phyloP scores from a whole-genome alignment of 768 basidiomycete genomes.

The Termitomyces sp. region DNA sequence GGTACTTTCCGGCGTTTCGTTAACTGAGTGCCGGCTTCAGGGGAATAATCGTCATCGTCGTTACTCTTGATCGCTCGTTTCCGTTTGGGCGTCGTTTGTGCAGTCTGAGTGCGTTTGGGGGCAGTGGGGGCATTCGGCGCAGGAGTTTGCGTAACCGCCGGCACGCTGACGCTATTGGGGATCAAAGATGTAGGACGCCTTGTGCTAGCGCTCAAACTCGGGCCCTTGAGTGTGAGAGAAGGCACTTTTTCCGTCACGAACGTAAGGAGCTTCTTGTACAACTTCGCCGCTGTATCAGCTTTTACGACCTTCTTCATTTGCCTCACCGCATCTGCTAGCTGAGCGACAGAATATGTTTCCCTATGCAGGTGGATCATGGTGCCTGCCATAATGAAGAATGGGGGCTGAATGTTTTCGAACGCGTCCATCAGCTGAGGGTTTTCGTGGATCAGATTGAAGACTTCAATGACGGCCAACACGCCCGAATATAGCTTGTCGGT shows the following conservation, averaged over 20 bases:
- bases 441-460: slow-evolving; percentile 7
- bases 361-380: slow-evolving; percentile 39
- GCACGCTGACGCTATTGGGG: not conserved
- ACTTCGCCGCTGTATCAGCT: slow-evolving; percentile 4
- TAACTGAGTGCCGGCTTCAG: not conserved
- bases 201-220: not conserved
- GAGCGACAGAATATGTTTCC: slow-evolving; percentile 30
- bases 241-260: slow-evolving; percentile 12
- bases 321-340: slow-evolving; percentile 42
- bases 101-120: not conserved
- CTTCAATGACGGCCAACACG: slow-evolving; percentile 16
- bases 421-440: slow-evolving; percentile 12
- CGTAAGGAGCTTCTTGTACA: slow-evolving; percentile 10
- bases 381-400: slow-evolving; percentile 45
- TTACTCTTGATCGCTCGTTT: not conserved
- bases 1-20: not conserved
- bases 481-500: not conserved
- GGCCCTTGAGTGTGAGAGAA: slow-evolving; percentile 3
- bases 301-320: slow-evolving; percentile 25
- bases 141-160: not conserved
- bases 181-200: not conserved
- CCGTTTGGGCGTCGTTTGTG: slow-evolving; percentile 5
- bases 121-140: too few species aligned
- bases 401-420: slow-evolving; percentile 32
- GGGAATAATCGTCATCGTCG: not conserved